These are phyloP conservation scores for Pseudevernia furfuracea DNA, from an alignment of 495 filamentous ascomycete species.

Conservation along the genomic window DNA sequence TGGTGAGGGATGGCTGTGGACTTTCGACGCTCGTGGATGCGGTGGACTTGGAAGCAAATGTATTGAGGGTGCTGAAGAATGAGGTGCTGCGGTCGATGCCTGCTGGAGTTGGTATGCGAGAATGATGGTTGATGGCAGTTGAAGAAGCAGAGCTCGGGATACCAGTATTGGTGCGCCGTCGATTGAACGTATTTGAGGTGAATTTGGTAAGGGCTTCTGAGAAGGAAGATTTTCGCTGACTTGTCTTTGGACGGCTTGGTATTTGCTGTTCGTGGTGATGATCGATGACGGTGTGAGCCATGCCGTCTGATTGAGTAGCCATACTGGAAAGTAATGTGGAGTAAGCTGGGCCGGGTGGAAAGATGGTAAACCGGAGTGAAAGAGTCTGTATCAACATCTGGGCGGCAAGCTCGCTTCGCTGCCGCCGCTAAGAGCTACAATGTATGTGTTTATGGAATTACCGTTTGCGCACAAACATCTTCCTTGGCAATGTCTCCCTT, in stretches of 20 bases:
- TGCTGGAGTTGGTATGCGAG: constrained; percentile 20
- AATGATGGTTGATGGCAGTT: constrained; percentile 10
- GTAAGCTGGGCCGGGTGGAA: background rate
- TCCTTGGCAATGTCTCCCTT: background rate
- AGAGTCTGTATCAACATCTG: background rate
- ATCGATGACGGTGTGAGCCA: background rate
- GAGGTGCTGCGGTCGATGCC: constrained; percentile 18
- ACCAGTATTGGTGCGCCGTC: constrained; percentile 15
- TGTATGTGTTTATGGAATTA: background rate
- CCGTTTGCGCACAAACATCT: background rate
- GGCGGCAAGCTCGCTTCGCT: background rate
- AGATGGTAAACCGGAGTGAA: background rate
- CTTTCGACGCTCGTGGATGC: constrained; percentile 3
- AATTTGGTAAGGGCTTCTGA: constrained; percentile 24
- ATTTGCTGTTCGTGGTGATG: background rate
- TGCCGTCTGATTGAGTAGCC: background rate
- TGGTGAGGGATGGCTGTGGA: constrained; percentile 3
- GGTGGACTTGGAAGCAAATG: constrained; percentile 14
- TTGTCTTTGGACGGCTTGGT: background rate
- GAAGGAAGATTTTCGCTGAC: constrained; percentile 22
- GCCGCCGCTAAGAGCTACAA: background rate
- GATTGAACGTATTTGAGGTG: constrained; percentile 20
- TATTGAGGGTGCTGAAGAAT: constrained; percentile 20
- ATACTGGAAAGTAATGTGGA: background rate
- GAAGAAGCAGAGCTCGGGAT: constrained; percentile 13